phyloP scores from a whole-genome alignment of 208 protist genomes.

The Porcisia hertigi region DNA sequence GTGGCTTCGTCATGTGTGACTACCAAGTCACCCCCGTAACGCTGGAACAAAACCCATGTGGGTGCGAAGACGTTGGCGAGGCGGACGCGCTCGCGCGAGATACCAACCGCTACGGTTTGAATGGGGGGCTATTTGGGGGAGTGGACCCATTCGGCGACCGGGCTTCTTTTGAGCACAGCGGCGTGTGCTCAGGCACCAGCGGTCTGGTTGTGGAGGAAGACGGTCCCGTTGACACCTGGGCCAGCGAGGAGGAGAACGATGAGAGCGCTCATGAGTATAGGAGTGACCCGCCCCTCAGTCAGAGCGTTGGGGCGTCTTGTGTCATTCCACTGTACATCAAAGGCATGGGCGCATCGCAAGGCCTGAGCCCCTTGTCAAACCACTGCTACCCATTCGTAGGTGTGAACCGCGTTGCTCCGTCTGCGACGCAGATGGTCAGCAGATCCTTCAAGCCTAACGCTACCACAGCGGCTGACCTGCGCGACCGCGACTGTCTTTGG shows the following conservation, averaged over 20 bases:
- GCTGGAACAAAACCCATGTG: not conserved
- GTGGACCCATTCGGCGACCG: not conserved
- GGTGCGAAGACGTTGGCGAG: not conserved
- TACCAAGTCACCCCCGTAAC: constrained; percentile 29
- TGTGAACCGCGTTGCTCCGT: constrained; percentile 16
- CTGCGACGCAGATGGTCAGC: constrained; percentile 15
- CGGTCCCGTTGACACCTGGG: constrained; percentile 12
- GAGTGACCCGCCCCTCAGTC: not conserved
- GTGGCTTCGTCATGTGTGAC: constrained; percentile 27
- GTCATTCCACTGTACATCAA: constrained; percentile 30
- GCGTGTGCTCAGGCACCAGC: constrained; percentile 19
- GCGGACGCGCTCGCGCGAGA: not conserved
- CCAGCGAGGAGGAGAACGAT: not conserved
- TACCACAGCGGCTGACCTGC: constrained; percentile 3
- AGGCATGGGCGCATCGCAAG: constrained; percentile 12
- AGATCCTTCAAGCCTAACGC: constrained; percentile 21
- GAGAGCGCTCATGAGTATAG: constrained; percentile 1
- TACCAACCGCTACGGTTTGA: not conserved
- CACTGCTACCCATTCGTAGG: constrained; percentile 38
- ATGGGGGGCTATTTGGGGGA: not conserved
- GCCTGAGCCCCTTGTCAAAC: constrained; percentile 10
- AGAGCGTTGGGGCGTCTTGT: not conserved
- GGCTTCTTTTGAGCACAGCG: constrained; percentile 7
- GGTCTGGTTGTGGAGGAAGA: constrained; percentile 40
- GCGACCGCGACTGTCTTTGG: constrained; percentile 16